Evolutionary conservation across 1,139 yeast species (phyloP).

Genomic region (Yamadazyma blattariae): DNA sequence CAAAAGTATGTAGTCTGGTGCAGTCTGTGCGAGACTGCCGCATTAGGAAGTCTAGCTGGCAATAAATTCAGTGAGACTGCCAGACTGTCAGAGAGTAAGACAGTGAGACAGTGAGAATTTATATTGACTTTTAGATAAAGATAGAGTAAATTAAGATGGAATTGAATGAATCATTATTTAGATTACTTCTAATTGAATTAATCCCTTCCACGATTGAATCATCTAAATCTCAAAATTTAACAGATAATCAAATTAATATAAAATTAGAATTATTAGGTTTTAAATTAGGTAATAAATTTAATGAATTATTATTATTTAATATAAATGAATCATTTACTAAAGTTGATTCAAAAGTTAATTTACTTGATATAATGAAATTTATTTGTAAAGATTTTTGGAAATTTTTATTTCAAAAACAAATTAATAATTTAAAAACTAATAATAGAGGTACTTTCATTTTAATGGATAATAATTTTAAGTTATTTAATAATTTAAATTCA

Average conservation of each 20-base stretch:
- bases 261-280: conserved; percentile 71
- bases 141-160: too few species aligned
- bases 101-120: too few species aligned
- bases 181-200: conserved; percentile 67
- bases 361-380: conserved; percentile 83
- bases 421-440: conserved; percentile 88
- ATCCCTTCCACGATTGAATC: conserved; percentile 69
- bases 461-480: conserved; percentile 62
- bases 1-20: too few species aligned
- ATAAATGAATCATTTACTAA: conserved; percentile 16
- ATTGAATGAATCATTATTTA: conserved; percentile 35
- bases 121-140: too few species aligned
- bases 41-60: too few species aligned
- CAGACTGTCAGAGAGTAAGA: too few species aligned
- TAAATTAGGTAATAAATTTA: conserved; percentile 68
- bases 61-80: too few species aligned
- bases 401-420: conserved; percentile 74
- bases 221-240: conserved; percentile 23
- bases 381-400: conserved; percentile 93
- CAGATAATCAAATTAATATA: conserved; percentile 48
- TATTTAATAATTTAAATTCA: conserved; percentile 56
- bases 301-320: conserved; percentile 66
- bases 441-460: conserved; percentile 85
- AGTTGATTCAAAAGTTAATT: conserved; percentile 39
- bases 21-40: too few species aligned